Percentiles rank a stretch among this genome's conserved stretches.
Conservation (phyloP, 208 protist species). For the Leishmania braziliensis region DNA sequence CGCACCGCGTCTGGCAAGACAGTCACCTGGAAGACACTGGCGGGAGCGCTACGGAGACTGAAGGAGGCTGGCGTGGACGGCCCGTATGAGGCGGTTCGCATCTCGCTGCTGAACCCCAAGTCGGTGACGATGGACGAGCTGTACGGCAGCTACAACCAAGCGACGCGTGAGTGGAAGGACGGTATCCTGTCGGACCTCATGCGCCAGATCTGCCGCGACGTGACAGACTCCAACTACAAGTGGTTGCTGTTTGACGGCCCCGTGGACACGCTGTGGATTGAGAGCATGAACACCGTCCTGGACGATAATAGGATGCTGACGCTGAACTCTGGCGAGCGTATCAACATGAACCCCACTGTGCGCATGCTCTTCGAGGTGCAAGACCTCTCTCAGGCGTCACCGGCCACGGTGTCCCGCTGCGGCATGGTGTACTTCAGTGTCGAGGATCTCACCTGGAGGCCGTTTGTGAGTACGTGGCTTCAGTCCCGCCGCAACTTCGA, state of each 20-base stretch:
- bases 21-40: slow-evolving; percentile 93
- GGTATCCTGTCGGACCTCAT: slow-evolving; percentile 97
- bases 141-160: slow-evolving; percentile 97
- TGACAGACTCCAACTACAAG: slow-evolving; percentile 93
- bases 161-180: slow-evolving; percentile 98
- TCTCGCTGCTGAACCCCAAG: slow-evolving; percentile 97
- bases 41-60: slow-evolving; percentile 76
- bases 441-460: slow-evolving; percentile 95
- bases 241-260: slow-evolving; percentile 99
- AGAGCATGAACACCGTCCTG: slow-evolving; percentile 99
- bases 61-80: slow-evolving; percentile 84
- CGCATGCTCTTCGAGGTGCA: slow-evolving; percentile 99
- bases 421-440: slow-evolving; percentile 98
- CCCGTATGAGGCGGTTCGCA: slow-evolving; percentile 86
- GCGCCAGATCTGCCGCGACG: slow-evolving; percentile 92
- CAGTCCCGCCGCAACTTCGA: slow-evolving; percentile 82
- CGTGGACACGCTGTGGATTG: slow-evolving; percentile 99
- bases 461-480: slow-evolving; percentile 95
- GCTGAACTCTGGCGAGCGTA: slow-evolving; percentile 98
- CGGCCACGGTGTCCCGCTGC: slow-evolving; percentile 98
- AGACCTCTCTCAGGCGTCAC: slow-evolving; percentile 97
- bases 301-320: slow-evolving; percentile 99
- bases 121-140: slow-evolving; percentile 97
- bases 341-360: slow-evolving; percentile 96
- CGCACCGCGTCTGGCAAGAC: slow-evolving; percentile 95